Base-by-base conservation (phyloP, 768 basidiomycete genomes). In the Termitomyces titanicus region DNA sequence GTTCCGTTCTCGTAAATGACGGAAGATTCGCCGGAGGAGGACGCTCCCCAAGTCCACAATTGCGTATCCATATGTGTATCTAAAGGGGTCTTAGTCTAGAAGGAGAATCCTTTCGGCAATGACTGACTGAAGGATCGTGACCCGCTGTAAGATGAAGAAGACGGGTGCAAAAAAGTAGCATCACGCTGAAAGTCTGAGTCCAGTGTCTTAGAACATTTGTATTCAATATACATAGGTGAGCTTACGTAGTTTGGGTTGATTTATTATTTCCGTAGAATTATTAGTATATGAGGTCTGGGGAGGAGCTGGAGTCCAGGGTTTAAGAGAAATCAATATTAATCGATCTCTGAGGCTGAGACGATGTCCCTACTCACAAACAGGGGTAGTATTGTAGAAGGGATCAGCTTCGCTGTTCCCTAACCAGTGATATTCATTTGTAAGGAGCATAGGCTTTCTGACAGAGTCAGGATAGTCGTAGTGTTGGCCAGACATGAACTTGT, bases 401-500 rank as follows among this genome's bases (percentile, higher is more conserved):
- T 54, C 43, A 3, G 8, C 38, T 24, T 51, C 53, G 42, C 20
- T 51, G 25, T 48, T 15, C 2, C 24, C 51, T 20, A 46, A 18
- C 37, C 37, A 50, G 18, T 50, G 39, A 31, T 45, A 47, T 33
- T 29, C 61, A 15, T 58, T 37, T 13, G 56, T 31, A 42, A 53
- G 33, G 35, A 40, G 25, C 27, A 44, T 13, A 18, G 57, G 27
- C 37, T 46, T 54, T 53, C 51, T 34, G 34, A 58, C 56, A 31
- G 37, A 37, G 27, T 51, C 56, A 37, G 29, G 35, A 9, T 44
- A 20, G 51, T 27, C 55, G 27, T 34, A 53, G 25, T 40, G 45
- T 29, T 49, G 56, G 29, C 33, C 49, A 11, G 61, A 57, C 61
- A 60, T 60, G 15, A 45, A 45, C 37, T 34, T 35, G 22, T 53